Base-by-base conservation (phyloP, 805 yeast genomes). In the Metschnikowia proteae region DNA sequence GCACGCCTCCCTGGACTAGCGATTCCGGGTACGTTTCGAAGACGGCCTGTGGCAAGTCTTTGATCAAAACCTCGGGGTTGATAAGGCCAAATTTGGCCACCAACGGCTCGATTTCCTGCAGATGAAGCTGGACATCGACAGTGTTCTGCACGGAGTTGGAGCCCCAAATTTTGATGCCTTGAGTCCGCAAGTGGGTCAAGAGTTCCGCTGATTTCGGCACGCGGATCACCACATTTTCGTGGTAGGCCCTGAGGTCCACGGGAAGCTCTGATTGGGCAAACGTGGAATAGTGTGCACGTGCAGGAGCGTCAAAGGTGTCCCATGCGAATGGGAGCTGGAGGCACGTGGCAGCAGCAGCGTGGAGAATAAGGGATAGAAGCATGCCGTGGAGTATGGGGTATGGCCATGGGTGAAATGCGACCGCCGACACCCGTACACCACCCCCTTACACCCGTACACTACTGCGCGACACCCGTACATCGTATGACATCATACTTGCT, bases 11-110 rank as follows among this genome's bases (percentile, higher is more conserved):
- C 23, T 52, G 29, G 26, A 35, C 29, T 23, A 45, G 10, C 5
- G 53, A 48, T 31, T 57, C 47, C 1, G 88, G 84, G 49, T 66
- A 79, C 0, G 86, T 75, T 54, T 83, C 85, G 50, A 60, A 74
- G 0, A 86, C 71, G 0, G 77, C 66, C 55, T 79, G 81, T 1
- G 86, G 73, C 47, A 86, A 66, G 60, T 86, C 86, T 0, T 68
- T 70, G 39, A 86, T 75, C 10, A 84, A 65, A 3, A 79, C 60
- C n/a, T 68, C 56, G 53, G 51, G 49, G 5, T 73, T 63, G 0
- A 66, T 55, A 25, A 68, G 57, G 5, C 53, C 54, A 17, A 46
- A 48, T 3, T 47, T 56, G 36, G 53, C 48, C 27, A 46, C 33
- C 22, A 65, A 54, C 27, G 42, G 30, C 6, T 54, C 56, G 13